Evolutionary conservation across 768 basidiomycete species (phyloP), one percentile per base, ranked within the genome.

Genomic region (Auricularia sp.): DNA sequence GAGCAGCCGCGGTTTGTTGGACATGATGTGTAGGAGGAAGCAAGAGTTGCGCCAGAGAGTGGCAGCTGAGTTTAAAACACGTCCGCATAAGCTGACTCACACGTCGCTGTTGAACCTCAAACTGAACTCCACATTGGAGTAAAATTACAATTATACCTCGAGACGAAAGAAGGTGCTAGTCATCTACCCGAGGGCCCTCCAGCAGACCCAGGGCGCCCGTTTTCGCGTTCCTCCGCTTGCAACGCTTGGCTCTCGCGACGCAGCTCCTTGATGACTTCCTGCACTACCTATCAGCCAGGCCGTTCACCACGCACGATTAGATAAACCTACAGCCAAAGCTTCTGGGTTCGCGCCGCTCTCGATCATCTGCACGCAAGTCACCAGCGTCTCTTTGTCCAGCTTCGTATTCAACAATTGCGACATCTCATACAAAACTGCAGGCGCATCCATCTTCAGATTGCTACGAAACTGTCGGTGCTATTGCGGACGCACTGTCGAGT

Each of bases 301-400:
- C 62, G 67, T 51, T 62, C 62, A 68, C 42, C 64, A 66, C n/a
- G 39, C 33, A 64, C 35, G 44, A 71, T 54, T 54, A 63, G 63
- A 42, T 70, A 75, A 16, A 77, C 86, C 64, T 73, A 95, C 94
- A 69, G 93, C 94, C 58, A 96, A 80, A 0, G 92, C 93, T 71
- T 95, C 92, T 11, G 94, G 92, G 74, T 95, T 96, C 59, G 90
- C 90, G 18, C 94, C 94, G 67, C 85, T 87, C 77, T 96, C 94
- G 69, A 96, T 93, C 88, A 96, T 87, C 47, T 87, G 83, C 29
- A 96, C 86, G 73, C 94, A 96, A 33, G 90, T 94, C 42, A 89
- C 92, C n/a, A 96, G 83, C 2, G 91, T 92, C 72, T 93, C 90
- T 70, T 90, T 92, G 77, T 95, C 92, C 51, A 96, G 81, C 65